A percentile compares a stretch with the other conserved stretches of the same genome.
Conservation (phyloP, 1,284 basidiomycete species). For the Sanguinoderma infundibulare region DNA sequence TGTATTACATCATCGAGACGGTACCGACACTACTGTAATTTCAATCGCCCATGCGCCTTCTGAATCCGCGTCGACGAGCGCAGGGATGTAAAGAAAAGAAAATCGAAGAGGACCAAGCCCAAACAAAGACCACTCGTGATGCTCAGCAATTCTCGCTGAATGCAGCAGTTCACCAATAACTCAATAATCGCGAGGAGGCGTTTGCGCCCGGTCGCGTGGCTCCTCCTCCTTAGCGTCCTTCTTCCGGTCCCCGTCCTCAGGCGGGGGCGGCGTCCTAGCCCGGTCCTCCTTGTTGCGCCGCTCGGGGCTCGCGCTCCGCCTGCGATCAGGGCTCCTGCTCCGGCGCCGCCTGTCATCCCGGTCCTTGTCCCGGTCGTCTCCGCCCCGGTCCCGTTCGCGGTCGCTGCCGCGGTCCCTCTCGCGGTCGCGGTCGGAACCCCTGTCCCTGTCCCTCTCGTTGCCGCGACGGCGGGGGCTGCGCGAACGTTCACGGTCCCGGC, state of each 20-base stretch:
- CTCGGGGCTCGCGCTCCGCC: slow-evolving; percentile 54
- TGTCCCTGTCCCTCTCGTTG: slow-evolving; percentile 27
- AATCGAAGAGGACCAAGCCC: not conserved
- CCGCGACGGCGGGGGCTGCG: slow-evolving; percentile 41
- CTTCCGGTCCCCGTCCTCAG: slow-evolving; percentile 43
- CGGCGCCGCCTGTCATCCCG: slow-evolving; percentile 50
- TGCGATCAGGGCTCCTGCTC: slow-evolving; percentile 51
- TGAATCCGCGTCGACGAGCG: not conserved
- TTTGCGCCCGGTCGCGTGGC: slow-evolving; percentile 42
- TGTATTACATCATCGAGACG: slow-evolving; percentile 19
- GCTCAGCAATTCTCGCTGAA: slow-evolving; percentile 1
- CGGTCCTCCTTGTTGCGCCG: slow-evolving; percentile 50
- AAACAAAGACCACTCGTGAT: not conserved
- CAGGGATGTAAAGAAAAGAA: not conserved
- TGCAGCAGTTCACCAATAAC: slow-evolving; percentile 1
- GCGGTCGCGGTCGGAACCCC: slow-evolving; percentile 34
- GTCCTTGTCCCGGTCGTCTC: slow-evolving; percentile 42
- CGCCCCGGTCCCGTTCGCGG: slow-evolving; percentile 29
- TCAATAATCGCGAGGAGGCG: slow-evolving; percentile 51
- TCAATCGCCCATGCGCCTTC: slow-evolving; percentile 5
- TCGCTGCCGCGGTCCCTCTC: slow-evolving; percentile 45
- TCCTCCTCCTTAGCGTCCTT: slow-evolving; percentile 48
- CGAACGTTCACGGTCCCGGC: slow-evolving; percentile 47
- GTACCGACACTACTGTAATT: slow-evolving; percentile 16
- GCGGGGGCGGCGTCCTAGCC: slow-evolving; percentile 48